Evolutionary conservation across 2,329 filamentous ascomycete species (phyloP).

Genomic region (Fusarium fracticaudum): DNA sequence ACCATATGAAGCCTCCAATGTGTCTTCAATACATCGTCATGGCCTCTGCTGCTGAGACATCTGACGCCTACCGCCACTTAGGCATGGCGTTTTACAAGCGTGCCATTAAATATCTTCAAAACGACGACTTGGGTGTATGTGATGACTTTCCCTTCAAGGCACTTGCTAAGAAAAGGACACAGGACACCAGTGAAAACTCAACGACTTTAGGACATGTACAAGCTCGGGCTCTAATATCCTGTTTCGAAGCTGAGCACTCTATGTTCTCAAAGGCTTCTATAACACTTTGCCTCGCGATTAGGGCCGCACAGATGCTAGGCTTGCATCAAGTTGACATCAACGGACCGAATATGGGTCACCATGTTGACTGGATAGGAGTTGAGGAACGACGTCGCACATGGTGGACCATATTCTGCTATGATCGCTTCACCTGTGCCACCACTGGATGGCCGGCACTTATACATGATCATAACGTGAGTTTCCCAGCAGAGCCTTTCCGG

Average conservation of each 20-base stretch:
- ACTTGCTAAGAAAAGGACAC: neutral
- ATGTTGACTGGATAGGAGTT: neutral
- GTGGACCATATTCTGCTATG: conserved; percentile 26
- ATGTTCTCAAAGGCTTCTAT: conserved; percentile 22
- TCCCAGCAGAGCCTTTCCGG: accelerated
- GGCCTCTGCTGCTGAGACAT: conserved; percentile 12
- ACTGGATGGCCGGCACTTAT: conserved; percentile 21
- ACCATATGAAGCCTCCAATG: conserved; percentile 9
- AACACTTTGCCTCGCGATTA: conserved; percentile 3
- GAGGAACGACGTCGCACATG: conserved; percentile 16
- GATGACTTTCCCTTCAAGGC: accelerated
- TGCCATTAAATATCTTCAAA: neutral
- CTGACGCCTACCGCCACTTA: neutral
- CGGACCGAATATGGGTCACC: accelerated
- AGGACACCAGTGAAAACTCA: neutral
- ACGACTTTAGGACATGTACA: conserved; percentile 1
- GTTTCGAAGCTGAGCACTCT: conserved; percentile 16
- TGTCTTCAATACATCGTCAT: conserved; percentile 24
- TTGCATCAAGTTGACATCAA: neutral
- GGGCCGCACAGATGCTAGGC: conserved; percentile 7
- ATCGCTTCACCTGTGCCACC: conserved; percentile 15
- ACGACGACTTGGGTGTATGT: neutral
- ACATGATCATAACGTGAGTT: neutral
- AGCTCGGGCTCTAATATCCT: conserved; percentile 5
- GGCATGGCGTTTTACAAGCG: neutral